Evolutionary conservation across 208 protist genomes (phyloP).

Genomic region (Crithidia bombi): DNA sequence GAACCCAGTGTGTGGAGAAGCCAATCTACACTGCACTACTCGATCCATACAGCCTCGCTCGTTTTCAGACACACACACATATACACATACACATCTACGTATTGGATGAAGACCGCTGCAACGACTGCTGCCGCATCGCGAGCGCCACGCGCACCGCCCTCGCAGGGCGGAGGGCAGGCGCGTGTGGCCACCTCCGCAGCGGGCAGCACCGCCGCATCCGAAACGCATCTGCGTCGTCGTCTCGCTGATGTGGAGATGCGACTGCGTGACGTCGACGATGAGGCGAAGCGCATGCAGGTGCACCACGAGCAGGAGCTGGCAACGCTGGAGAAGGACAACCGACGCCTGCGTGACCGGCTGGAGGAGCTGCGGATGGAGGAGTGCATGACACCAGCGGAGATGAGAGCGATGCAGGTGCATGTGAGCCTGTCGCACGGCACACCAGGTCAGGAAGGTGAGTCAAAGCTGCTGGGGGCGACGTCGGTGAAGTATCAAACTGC

Average conservation of each 20-base stretch:
- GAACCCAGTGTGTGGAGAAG: no score
- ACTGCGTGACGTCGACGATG: conserved; percentile 77
- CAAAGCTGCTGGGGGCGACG: conserved; percentile 56
- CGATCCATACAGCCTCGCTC: no score
- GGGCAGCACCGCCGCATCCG: conserved; percentile 11
- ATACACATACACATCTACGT: neutral
- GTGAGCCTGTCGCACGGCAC: conserved; percentile 6
- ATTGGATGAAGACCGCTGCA: conserved; percentile 6
- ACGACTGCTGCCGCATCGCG: conserved; percentile 7
- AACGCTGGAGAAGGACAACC: conserved; percentile 58
- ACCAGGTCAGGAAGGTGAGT: conserved; percentile 17
- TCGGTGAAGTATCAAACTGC: conserved; percentile 58
- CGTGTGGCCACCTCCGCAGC: neutral
- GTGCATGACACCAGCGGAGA: conserved; percentile 50
- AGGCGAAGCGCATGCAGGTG: conserved; percentile 51
- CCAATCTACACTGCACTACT: no score
- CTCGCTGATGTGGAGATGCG: conserved; percentile 68
- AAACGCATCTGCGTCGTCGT: conserved; percentile 58
- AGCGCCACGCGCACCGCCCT: conserved; percentile 10
- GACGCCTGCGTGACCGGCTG: conserved; percentile 42
- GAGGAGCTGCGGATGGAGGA: conserved; percentile 80
- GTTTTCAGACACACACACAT: neutral
- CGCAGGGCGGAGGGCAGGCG: neutral
- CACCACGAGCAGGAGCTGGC: conserved; percentile 80
- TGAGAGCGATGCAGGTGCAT: conserved; percentile 9